Evolutionary conservation across 306 rosid genomes (phyloP).

Genomic region (Notholithocarpus densiflorus): DNA sequence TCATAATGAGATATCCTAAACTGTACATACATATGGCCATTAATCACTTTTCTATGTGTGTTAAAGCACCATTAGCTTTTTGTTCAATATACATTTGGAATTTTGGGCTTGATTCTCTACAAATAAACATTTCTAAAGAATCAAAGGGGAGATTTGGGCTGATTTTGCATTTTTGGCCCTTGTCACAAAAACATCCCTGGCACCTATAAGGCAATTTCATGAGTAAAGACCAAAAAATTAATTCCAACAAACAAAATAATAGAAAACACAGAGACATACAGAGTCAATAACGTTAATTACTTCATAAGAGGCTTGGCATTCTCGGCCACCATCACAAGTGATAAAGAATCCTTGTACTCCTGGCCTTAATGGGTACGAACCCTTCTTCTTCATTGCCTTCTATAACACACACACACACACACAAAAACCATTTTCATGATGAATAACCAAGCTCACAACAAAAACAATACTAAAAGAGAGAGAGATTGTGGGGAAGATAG

Average conservation of each 20-base stretch:
- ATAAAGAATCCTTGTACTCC: slow-evolving; percentile 87
- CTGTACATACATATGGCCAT: not conserved
- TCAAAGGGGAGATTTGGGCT: too few species aligned
- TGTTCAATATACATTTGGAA: too few species aligned
- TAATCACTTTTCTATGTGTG: not conserved
- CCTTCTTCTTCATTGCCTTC: slow-evolving; percentile 85
- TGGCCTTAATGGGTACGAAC: slow-evolving; percentile 72
- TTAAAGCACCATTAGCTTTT: too few species aligned
- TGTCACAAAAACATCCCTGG: too few species aligned
- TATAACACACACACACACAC: slow-evolving; percentile 23
- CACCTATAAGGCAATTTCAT: not conserved
- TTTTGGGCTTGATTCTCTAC: too few species aligned
- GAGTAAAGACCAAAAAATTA: not conserved
- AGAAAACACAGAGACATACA: slow-evolving; percentile 27
- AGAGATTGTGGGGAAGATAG: too few species aligned
- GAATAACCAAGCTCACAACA: not conserved
- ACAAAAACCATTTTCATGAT: not conserved
- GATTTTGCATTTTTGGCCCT: too few species aligned
- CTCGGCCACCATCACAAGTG: slow-evolving; percentile 96
- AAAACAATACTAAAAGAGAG: not conserved
- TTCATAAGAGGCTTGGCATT: slow-evolving; percentile 80
- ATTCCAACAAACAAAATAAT: not conserved
- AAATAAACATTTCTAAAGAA: too few species aligned
- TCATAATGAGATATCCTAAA: not conserved
- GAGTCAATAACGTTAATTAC: slow-evolving; percentile 85